Evolutionary conservation across 129 eudicot genomes (phyloP).

Genomic region (Flaveria trinervia): DNA sequence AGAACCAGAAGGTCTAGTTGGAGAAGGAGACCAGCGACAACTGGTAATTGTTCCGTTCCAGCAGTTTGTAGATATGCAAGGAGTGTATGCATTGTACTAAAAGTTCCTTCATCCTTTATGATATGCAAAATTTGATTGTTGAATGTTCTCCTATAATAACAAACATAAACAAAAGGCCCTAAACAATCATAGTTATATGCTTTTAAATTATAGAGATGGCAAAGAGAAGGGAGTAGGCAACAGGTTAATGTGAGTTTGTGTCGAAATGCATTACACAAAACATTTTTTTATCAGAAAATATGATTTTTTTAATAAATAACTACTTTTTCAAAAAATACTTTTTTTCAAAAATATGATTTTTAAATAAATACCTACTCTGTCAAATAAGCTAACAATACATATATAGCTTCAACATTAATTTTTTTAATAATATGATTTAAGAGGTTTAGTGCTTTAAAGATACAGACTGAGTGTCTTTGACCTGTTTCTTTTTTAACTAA

Average conservation of each 20-base stretch:
- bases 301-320: background rate
- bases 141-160: slow-evolving; percentile 54
- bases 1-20: slow-evolving; percentile 83
- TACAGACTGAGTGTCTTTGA: background rate
- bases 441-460: background rate
- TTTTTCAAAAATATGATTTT: background rate
- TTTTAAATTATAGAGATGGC: background rate
- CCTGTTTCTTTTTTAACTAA: background rate
- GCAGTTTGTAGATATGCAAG: slow-evolving; percentile 65
- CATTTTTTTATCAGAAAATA: background rate
- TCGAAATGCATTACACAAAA: background rate
- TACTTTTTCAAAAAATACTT: background rate
- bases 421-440: background rate
- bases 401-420: background rate
- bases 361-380: background rate
- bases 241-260: background rate
- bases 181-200: background rate
- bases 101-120: slow-evolving; percentile 74
- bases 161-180: background rate
- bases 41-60: slow-evolving; percentile 55
- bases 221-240: background rate
- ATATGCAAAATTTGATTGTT: slow-evolving; percentile 67
- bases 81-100: slow-evolving; percentile 80
- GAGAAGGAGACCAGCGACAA: slow-evolving; percentile 76
- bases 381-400: background rate